A percentile compares a stretch with the other conserved stretches of the same genome.
phyloP scores from a whole-genome alignment of 768 basidiomycete genomes.

The Gloeostereum incarnatum region DNA sequence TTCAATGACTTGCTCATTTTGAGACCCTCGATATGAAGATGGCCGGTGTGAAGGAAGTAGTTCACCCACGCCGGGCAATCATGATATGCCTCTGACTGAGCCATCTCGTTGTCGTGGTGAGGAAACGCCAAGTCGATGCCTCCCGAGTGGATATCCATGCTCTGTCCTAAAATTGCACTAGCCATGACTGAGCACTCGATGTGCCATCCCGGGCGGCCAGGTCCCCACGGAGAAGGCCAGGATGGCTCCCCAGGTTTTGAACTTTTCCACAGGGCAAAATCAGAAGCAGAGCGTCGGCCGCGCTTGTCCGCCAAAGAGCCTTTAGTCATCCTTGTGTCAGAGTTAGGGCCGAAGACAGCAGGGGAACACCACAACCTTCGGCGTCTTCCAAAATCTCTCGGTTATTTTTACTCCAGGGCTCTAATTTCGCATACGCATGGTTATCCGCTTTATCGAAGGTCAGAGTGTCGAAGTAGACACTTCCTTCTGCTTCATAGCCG shows the following conservation, averaged over 20 bases:
- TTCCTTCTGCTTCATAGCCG: constrained; percentile 61
- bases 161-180: constrained; percentile 77
- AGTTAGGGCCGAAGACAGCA: constrained; percentile 3
- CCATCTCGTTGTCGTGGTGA: constrained; percentile 98
- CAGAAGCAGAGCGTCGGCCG: constrained; percentile 73
- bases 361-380: constrained; percentile 51
- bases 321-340: constrained; percentile 12
- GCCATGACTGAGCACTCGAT: constrained; percentile 99
- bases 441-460: constrained; percentile 68
- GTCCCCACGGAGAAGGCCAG: constrained; percentile 96
- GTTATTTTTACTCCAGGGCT: constrained; percentile 95
- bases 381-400: constrained; percentile 83
- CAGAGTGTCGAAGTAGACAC: constrained; percentile 86
- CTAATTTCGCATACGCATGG: constrained; percentile 89
- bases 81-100: constrained; percentile 96
- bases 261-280: constrained; percentile 98
- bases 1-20: constrained; percentile 99
- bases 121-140: constrained; percentile 98
- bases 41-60: constrained; percentile 97
- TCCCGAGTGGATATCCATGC: constrained; percentile 97
- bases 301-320: constrained; percentile 47
- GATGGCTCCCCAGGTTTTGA: constrained; percentile 94
- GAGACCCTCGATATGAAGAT: constrained; percentile 94
- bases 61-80: constrained; percentile 92
- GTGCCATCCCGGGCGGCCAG: constrained; percentile 96